Evolutionary conservation across 176 grass and related monocot genomes (phyloP), one percentile per base, ranked within the genome.

Genomic region (Oryza rufipogon): DNA sequence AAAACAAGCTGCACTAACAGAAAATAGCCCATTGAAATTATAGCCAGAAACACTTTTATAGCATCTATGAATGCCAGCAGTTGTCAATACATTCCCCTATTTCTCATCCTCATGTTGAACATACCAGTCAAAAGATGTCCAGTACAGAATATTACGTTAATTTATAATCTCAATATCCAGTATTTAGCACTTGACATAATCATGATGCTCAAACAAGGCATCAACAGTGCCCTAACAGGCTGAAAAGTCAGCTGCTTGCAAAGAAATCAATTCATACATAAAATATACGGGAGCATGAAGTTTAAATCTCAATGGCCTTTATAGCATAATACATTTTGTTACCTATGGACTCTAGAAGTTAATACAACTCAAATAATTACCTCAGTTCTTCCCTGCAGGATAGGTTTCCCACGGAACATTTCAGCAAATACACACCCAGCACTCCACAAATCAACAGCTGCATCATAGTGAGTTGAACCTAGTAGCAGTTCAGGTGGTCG

Each of bases 351-450:
- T 74, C 11, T 70, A 78, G 5, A 66, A 20, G 19, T 46, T 84
- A 22, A 14, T 20, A 9, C 41, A 70, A 52, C 26, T 5, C 32
- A 48, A 80, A 51, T 76, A 69, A 66, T 81, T 92, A 99, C 97
- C 97, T 99, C 97, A 12, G 97, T 99, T 92, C 91, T 91, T 82
- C 97, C 97, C 74, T 93, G 91, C 84, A 99, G 83, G 64, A 99
- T 91, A 76, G 97, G 97, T 75, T 75, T 99, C 33, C 88, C 72
- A 60, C 64, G 52, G 83, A 94, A 96, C 81, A 99, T 86, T 76
- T 99, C 97, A 26, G 93, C 93, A 86, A 99, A 99, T 48, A 99
- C 93, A 73, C 97, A 99, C 11, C 97, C 97, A 32, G 87, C 90
- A 75, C 97, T 99, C 97, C 97, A 99, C 81, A 99, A 82, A 84